Percentiles rank a stretch among this genome's conserved stretches.
Conservation (phyloP, 139 green algal genomes). For the Chlorella ohadii region DNA sequence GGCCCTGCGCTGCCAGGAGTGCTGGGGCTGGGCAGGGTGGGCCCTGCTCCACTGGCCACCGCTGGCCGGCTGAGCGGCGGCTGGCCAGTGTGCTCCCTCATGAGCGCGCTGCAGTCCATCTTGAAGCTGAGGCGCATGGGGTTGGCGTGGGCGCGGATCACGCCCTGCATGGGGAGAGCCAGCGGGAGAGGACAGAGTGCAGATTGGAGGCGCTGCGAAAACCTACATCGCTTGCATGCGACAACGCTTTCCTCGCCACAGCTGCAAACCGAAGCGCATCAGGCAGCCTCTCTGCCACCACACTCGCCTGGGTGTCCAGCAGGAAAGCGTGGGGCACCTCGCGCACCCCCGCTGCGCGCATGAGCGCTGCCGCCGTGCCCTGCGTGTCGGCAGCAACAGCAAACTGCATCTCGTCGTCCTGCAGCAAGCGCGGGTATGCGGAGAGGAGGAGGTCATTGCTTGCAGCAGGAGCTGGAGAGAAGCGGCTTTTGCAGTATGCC, state of each 20-base stretch:
- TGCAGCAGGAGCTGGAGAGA: too few relatives aligned
- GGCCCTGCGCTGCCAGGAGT: not conserved
- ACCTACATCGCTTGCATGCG: too few relatives aligned
- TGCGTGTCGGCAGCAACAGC: not conserved
- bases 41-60: not conserved
- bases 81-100: not conserved
- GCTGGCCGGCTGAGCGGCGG: not conserved
- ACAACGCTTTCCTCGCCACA: too few relatives aligned
- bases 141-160: not conserved
- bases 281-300: too few relatives aligned
- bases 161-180: not conserved
- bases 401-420: not conserved
- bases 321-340: conserved; percentile 1
- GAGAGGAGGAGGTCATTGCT: too few relatives aligned
- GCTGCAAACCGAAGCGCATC: too few relatives aligned
- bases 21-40: not conserved
- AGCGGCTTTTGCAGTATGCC: too few relatives aligned
- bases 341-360: not conserved
- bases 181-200: not conserved
- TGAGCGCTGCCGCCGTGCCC: not conserved
- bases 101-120: not conserved
- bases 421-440: not conserved
- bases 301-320: not conserved
- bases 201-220: too few relatives aligned
- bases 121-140: not conserved